These are phyloP conservation scores for Suhomyces coccinellae DNA, from an alignment of 1,139 yeast species.

Conservation along the genomic window DNA sequence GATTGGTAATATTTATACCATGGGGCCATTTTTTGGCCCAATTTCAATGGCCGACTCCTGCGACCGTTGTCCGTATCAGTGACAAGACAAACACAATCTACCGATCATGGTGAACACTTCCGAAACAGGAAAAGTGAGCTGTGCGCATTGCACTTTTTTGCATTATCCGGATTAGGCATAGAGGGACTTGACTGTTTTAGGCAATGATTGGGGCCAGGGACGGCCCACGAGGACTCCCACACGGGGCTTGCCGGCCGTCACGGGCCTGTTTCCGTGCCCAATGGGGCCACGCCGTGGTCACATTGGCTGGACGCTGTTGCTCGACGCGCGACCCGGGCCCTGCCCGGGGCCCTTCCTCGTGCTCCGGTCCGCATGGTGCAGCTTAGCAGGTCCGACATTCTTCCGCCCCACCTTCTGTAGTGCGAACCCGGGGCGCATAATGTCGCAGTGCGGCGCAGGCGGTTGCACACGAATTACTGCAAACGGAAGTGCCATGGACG, in stretches of 20 bases:
- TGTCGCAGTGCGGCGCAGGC: neutral
- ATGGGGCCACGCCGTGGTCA: too few relatives aligned
- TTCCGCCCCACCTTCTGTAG: neutral
- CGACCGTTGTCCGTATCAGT: conserved; percentile 1
- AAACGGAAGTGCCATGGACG: conserved; percentile 2
- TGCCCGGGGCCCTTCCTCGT: neutral
- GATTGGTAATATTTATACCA: conserved; percentile 7
- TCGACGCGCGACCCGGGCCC: too few relatives aligned
- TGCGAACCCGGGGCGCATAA: neutral
- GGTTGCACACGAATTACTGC: conserved; percentile 3
- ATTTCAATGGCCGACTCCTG: conserved; percentile 1
- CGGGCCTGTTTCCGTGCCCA: too few relatives aligned
- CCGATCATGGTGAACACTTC: conserved; percentile 6
- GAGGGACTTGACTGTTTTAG: conserved; percentile 5
- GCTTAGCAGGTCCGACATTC: neutral
- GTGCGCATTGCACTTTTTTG: conserved; percentile 7
- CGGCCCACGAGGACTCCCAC: neutral
- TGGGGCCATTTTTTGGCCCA: neutral
- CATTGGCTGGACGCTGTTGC: too few relatives aligned
- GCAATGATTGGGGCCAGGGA: conserved; percentile 3
- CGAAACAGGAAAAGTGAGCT: conserved; percentile 13
- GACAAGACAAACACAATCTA: conserved; percentile 3
- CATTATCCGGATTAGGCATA: conserved; percentile 10
- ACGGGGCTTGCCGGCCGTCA: neutral
- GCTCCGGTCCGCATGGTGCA: neutral